These are phyloP conservation scores for Epichloe aotearoae DNA, from an alignment of 2,329 filamentous ascomycete genomes.

Conservation along the genomic window DNA sequence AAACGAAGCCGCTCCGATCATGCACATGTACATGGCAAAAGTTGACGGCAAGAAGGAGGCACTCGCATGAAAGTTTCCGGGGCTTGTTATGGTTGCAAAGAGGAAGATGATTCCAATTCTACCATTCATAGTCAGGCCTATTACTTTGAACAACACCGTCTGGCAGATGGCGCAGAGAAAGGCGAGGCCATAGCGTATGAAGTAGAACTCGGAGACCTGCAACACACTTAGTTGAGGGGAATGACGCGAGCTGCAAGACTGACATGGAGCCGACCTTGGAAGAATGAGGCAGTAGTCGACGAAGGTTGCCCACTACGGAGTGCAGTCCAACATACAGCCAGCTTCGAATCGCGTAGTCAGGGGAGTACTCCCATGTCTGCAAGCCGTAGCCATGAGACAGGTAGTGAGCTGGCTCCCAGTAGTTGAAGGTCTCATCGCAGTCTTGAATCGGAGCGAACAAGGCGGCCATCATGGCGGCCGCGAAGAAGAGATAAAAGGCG, in stretches of 20 bases:
- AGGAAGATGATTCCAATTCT: conserved; percentile 79
- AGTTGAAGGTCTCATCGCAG: conserved; percentile 98
- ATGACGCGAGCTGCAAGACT: too few relatives aligned
- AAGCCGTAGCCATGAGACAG: conserved; percentile 83
- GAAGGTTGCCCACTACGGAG: conserved; percentile 54
- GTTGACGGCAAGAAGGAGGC: conserved; percentile 81
- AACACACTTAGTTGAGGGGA: not conserved
- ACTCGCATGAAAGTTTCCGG: conserved; percentile 88
- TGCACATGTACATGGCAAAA: conserved; percentile 91
- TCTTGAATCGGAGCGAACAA: conserved; percentile 85
- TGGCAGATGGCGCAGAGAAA: conserved; percentile 69
- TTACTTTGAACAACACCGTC: conserved; percentile 64
- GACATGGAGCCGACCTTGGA: conserved; percentile 33
- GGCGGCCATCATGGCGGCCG: conserved; percentile 62
- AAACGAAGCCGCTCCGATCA: conserved; percentile 77
- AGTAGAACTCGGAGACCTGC: conserved; percentile 68
- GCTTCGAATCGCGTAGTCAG: conserved; percentile 85
- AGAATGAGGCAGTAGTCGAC: conserved; percentile 47
- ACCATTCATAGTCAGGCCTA: conserved; percentile 65
- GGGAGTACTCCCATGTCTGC: conserved; percentile 99
- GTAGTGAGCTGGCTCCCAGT: conserved; percentile 96
- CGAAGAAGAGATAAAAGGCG: conserved; percentile 70
- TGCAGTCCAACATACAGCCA: conserved; percentile 85
- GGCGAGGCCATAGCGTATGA: conserved; percentile 63
- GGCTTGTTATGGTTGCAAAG: conserved; percentile 61